A percentile compares a stretch with the other conserved stretches of the same genome.
Conservation (phyloP, 352 stramenopile species). For the Globisporangium nagaii region DNA sequence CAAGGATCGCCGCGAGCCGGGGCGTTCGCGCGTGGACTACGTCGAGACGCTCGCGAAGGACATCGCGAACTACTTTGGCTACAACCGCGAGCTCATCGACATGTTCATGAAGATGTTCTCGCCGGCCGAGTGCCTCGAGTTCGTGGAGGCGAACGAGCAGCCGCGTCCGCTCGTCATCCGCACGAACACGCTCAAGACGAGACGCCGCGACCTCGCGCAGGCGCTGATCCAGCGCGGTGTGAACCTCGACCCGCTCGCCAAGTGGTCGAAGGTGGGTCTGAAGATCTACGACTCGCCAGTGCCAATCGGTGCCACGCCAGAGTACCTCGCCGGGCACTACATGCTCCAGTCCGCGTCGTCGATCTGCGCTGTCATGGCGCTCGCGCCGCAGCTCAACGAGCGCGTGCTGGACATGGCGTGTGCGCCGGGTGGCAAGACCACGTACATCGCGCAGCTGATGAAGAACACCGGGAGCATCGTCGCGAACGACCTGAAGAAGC, state of each 20-base stretch:
- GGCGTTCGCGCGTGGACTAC: constrained; percentile 93
- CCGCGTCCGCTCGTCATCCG: constrained; percentile 97
- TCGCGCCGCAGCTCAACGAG: constrained; percentile 96
- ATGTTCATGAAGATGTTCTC: constrained; percentile 98
- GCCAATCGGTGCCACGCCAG: constrained; percentile 98
- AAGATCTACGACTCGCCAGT: constrained; percentile 98
- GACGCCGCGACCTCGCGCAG: constrained; percentile 96
- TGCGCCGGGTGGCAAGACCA: constrained; percentile 98
- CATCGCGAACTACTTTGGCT: constrained; percentile 97
- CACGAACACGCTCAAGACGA: constrained; percentile 99
- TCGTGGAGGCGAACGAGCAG: constrained; percentile 98
- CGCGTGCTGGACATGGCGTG: constrained; percentile 98
- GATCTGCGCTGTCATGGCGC: constrained; percentile 97
- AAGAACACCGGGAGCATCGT: constrained; percentile 98
- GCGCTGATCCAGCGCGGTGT: constrained; percentile 98
- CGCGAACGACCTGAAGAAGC: constrained; percentile 98
- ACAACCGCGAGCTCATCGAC: constrained; percentile 97
- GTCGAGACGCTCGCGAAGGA: constrained; percentile 91
- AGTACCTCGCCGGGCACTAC: constrained; percentile 99
- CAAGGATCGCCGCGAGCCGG: constrained; percentile 90
- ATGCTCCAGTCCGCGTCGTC: constrained; percentile 99
- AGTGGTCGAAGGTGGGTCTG: constrained; percentile 99
- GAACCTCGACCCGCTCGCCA: constrained; percentile 96
- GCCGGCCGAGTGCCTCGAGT: constrained; percentile 97
- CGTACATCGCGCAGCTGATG: constrained; percentile 99